phyloP scores from a whole-genome alignment of 352 stramenopile genomes.

The Salisapilia sapeloensis region DNA sequence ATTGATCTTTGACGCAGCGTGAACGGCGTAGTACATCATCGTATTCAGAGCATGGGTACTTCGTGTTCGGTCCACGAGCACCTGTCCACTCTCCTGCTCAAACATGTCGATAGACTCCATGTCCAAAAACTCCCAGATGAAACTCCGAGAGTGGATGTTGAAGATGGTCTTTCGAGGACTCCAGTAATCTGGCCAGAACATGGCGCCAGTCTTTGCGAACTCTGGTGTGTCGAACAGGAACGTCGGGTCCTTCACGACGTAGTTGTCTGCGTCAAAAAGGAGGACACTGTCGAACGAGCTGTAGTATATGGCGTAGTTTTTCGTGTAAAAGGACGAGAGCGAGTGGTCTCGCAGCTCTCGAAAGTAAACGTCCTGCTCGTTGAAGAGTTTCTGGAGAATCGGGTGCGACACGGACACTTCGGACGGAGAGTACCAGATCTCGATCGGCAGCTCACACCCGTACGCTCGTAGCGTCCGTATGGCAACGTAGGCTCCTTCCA shows the following conservation, averaged over 20 bases:
- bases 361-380: too few species aligned
- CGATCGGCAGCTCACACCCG: slow-evolving; percentile 4
- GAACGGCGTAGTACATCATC: slow-evolving; percentile 11
- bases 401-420: not conserved
- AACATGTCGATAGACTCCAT: slow-evolving; percentile 9
- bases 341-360: not conserved
- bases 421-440: slow-evolving; percentile 6
- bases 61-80: slow-evolving; percentile 5
- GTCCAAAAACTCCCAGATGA: slow-evolving; percentile 7
- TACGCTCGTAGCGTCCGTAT: slow-evolving; percentile 1
- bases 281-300: slow-evolving; percentile 1
- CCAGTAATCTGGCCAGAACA: slow-evolving; percentile 10
- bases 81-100: slow-evolving; percentile 9
- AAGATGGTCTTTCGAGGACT: slow-evolving; percentile 8
- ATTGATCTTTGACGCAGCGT: slow-evolving; percentile 1
- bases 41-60: slow-evolving; percentile 6
- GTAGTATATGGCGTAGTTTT: slow-evolving; percentile 2
- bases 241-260: slow-evolving; percentile 1
- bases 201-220: slow-evolving; percentile 4
- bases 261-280: slow-evolving; percentile 4
- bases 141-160: slow-evolving; percentile 8
- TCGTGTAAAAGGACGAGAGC: slow-evolving; percentile 1
- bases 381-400: too few species aligned
- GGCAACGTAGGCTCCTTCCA: slow-evolving; percentile 1
- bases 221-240: slow-evolving; percentile 5